Percentiles rank a stretch among this genome's conserved stretches.
These are phyloP conservation scores for Cyberlindnera lachancei DNA, from an alignment of 805 yeast species.

Conservation along the genomic window DNA sequence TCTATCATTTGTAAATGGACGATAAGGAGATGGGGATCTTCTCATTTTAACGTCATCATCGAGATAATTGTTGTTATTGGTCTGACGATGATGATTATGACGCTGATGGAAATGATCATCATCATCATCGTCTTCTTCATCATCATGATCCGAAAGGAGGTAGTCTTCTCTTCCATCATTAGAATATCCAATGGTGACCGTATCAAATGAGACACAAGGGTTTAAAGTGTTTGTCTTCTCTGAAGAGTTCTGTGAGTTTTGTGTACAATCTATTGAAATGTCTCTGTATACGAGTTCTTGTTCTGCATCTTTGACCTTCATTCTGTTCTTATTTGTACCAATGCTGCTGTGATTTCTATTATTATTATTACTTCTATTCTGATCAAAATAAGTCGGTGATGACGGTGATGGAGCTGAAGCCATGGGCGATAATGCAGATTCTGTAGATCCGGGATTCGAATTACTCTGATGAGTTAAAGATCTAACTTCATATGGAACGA, in stretches of 20 bases:
- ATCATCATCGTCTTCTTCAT: too few species aligned
- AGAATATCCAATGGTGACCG: constrained; percentile 2
- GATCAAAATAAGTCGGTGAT: too few species aligned
- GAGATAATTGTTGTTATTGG: not conserved
- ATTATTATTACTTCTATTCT: too few species aligned
- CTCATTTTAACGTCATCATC: too few species aligned
- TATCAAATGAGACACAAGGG: constrained; percentile 8
- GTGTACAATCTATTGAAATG: not conserved
- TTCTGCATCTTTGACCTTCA: too few species aligned
- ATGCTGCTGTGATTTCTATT: too few species aligned
- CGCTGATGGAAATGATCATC: constrained; percentile 1
- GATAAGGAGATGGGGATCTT: constrained; percentile 13
- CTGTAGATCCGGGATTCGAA: too few species aligned
- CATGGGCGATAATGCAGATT: too few species aligned
- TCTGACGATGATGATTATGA: not conserved
- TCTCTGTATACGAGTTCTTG: constrained; percentile 1
- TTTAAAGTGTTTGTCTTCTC: not conserved
- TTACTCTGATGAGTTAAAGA: too few species aligned
- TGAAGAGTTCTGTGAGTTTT: not conserved
- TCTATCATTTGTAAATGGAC: constrained; percentile 5
- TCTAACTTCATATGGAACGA: too few species aligned
- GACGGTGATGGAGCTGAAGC: too few species aligned
- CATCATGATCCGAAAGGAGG: not conserved
- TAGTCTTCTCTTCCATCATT: constrained; percentile 1
- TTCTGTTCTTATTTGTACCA: too few species aligned